phyloP scores from a whole-genome alignment of 2,329 filamentous ascomycete species.

The Cercospora canescens region DNA sequence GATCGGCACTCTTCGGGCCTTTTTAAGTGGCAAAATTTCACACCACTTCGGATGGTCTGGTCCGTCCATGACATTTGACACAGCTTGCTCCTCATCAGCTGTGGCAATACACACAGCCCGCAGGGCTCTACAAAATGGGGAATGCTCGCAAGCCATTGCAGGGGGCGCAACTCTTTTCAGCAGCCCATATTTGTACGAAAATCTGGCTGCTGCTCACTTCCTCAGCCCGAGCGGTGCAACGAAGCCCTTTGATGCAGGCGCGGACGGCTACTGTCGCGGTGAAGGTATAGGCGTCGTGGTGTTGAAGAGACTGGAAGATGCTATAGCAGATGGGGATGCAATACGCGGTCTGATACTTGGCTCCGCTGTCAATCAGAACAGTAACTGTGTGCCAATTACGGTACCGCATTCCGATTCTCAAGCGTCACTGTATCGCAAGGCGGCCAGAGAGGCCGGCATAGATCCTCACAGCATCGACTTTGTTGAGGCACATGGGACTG shows the following conservation, averaged over 20 bases:
- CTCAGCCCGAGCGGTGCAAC: slow-evolving; percentile 49
- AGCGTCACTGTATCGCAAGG: slow-evolving; percentile 2
- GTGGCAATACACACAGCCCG: slow-evolving; percentile 37
- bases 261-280: slow-evolving; percentile 36
- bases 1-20: slow-evolving; percentile 30
- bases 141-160: slow-evolving; percentile 36
- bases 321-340: slow-evolving; percentile 33
- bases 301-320: slow-evolving; percentile 35
- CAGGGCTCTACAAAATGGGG: slow-evolving; percentile 30
- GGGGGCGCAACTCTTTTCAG: slow-evolving; percentile 40
- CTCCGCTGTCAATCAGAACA: slow-evolving; percentile 31
- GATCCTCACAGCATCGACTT: slow-evolving; percentile 7
- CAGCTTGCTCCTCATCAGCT: slow-evolving; percentile 38
- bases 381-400: slow-evolving; percentile 31
- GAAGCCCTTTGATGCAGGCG: slow-evolving; percentile 39
- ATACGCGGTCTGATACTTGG: slow-evolving; percentile 32
- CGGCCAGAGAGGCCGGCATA: slow-evolving; percentile 15
- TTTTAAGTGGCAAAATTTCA: slow-evolving; percentile 22
- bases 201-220: slow-evolving; percentile 42
- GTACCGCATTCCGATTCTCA: slow-evolving; percentile 7
- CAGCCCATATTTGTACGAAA: slow-evolving; percentile 34
- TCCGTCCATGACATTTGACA: slow-evolving; percentile 38
- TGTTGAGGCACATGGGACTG: slow-evolving; percentile 20
- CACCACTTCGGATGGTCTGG: slow-evolving; percentile 48
- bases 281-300: slow-evolving; percentile 30